phyloP scores from a whole-genome alignment of 2,329 filamentous ascomycete genomes.

The Aspergillus proliferans region DNA sequence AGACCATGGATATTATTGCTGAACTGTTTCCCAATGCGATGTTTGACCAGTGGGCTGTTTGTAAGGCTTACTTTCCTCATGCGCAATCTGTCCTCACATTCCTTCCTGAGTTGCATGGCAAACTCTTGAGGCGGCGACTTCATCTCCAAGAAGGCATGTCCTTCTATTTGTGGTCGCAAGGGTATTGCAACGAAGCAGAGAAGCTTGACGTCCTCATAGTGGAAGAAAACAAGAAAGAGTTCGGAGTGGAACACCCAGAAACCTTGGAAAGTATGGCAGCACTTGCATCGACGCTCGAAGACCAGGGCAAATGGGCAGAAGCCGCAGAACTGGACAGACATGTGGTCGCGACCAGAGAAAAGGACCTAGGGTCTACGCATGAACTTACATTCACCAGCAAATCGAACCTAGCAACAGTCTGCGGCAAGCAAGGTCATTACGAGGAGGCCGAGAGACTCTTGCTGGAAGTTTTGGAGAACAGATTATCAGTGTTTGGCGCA shows the following conservation, averaged over 20 bases:
- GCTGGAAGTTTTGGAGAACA: too few species aligned
- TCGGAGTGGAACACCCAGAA: slow-evolving; percentile 8
- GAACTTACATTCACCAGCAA: too few species aligned
- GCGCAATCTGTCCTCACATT: slow-evolving; percentile 3
- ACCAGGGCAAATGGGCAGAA: slow-evolving; percentile 7
- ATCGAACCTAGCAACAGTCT: too few species aligned
- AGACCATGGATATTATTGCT: slow-evolving; percentile 6
- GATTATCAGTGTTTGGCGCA: too few species aligned
- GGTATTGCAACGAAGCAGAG: slow-evolving; percentile 6
- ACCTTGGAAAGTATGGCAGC: slow-evolving; percentile 9
- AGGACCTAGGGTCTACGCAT: too few species aligned
- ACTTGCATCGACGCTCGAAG: slow-evolving; percentile 6
- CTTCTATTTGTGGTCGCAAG: slow-evolving; percentile 9
- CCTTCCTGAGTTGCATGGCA: slow-evolving; percentile 1
- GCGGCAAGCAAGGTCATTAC: too few species aligned
- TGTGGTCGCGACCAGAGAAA: too few species aligned
- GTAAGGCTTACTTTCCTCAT: slow-evolving; percentile 7
- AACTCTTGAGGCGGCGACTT: slow-evolving; percentile 1
- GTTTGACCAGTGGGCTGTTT: slow-evolving; percentile 6
- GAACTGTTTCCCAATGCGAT: slow-evolving; percentile 6
- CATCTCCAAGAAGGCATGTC: slow-evolving; percentile 10
- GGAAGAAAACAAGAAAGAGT: slow-evolving; percentile 9
- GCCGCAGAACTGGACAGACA: too few species aligned
- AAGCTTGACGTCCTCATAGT: slow-evolving; percentile 3
- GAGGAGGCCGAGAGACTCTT: too few species aligned